Percentiles rank a stretch among this genome's conserved stretches.
phyloP scores from a whole-genome alignment of 2,329 filamentous ascomycete genomes.

The Botryotinia globosa region DNA sequence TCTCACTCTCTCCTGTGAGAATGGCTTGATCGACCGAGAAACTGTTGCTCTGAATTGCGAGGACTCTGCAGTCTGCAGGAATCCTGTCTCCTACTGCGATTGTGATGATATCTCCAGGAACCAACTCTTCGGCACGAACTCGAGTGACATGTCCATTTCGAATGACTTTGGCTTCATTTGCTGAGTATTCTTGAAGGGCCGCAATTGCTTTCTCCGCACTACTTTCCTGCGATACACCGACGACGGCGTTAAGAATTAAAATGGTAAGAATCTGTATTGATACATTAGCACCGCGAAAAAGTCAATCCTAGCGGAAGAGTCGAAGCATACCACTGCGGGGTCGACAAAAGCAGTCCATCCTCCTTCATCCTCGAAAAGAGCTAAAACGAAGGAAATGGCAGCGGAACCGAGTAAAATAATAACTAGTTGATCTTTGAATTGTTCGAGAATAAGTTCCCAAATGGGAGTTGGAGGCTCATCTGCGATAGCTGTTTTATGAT shows the following conservation, averaged over 20 bases:
- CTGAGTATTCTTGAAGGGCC: slow-evolving; percentile 96
- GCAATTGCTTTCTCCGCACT: slow-evolving; percentile 98
- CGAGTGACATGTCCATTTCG: slow-evolving; percentile 72
- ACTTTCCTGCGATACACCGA: slow-evolving; percentile 97
- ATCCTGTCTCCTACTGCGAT: slow-evolving; percentile 89
- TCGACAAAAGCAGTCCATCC: slow-evolving; percentile 98
- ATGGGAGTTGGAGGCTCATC: slow-evolving; percentile 95
- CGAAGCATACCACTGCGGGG: slow-evolving; percentile 75
- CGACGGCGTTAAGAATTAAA: slow-evolving; percentile 91
- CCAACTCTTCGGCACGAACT: slow-evolving; percentile 93
- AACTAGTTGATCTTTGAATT: slow-evolving; percentile 98
- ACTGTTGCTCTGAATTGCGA: slow-evolving; percentile 93
- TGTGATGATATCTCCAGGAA: slow-evolving; percentile 88
- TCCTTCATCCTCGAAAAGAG: slow-evolving; percentile 87
- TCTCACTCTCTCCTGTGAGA: slow-evolving; percentile 95
- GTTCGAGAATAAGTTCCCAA: slow-evolving; percentile 95
- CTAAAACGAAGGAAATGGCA: slow-evolving; percentile 87
- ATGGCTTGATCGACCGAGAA: slow-evolving; percentile 97
- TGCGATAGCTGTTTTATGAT: slow-evolving; percentile 54
- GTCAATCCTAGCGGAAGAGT: not conserved
- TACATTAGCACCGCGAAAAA: slow-evolving; percentile 23
- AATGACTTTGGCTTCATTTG: slow-evolving; percentile 92
- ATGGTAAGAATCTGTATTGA: slow-evolving; percentile 81
- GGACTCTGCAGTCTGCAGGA: slow-evolving; percentile 86
- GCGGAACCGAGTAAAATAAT: slow-evolving; percentile 92